phyloP scores from a whole-genome alignment of 345 rosid species.

The Gossypium australe region DNA sequence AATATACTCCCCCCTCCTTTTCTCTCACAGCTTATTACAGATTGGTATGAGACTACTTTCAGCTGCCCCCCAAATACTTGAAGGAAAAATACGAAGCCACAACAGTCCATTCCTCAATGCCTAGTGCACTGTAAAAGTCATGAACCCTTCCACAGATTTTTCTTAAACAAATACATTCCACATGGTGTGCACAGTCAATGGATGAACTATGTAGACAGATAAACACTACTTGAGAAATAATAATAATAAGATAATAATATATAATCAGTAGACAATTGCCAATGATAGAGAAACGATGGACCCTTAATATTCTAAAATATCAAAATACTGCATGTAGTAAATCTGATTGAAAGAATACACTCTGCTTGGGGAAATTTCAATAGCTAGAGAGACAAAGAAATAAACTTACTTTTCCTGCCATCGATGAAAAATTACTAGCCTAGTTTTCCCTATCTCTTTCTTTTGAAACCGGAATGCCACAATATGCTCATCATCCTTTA shows the following conservation, averaged over 20 bases:
- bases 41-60: neutral
- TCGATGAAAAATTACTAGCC: constrained; percentile 56
- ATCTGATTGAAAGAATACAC: neutral
- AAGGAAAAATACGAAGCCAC: neutral
- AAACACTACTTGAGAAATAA: neutral
- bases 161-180: neutral
- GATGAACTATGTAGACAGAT: neutral
- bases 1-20: neutral
- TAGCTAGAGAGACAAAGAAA: constrained; percentile 14
- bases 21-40: neutral
- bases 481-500: constrained; percentile 73
- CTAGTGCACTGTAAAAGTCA: neutral
- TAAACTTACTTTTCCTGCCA: constrained; percentile 49
- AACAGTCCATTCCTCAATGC: neutral
- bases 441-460: constrained; percentile 55
- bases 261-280: neutral
- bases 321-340: neutral
- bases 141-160: neutral
- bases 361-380: neutral
- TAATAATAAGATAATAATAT: neutral
- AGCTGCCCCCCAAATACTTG: neutral
- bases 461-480: constrained; percentile 74
- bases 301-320: neutral
- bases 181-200: neutral
- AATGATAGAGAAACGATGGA: neutral